Evolutionary conservation across 805 yeast genomes (phyloP).

Genomic region (Wickerhamiella galacta): DNA sequence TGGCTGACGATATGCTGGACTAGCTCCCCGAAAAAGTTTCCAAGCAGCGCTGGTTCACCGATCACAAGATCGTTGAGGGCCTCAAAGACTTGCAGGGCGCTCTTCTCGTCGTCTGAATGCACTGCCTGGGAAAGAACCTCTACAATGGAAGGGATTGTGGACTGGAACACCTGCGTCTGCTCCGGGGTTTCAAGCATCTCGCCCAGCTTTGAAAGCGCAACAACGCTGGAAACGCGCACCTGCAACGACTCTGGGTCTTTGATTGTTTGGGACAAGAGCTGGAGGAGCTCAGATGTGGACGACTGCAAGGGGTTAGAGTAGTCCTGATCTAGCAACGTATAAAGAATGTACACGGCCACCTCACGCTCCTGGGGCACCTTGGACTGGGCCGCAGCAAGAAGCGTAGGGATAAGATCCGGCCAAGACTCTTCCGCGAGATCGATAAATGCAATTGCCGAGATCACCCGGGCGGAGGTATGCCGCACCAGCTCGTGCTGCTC

Average conservation of each 20-base stretch:
- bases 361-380: conserved; percentile 47
- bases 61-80: conserved; percentile 66
- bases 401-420: conserved; percentile 57
- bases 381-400: conserved; percentile 51
- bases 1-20: conserved; percentile 52
- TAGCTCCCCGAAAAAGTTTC: conserved; percentile 53
- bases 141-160: conserved; percentile 64
- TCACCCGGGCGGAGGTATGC: conserved; percentile 78
- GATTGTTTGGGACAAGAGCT: conserved; percentile 53
- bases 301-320: conserved; percentile 11
- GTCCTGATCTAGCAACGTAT: conserved; percentile 40
- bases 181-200: conserved; percentile 34
- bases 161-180: conserved; percentile 32
- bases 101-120: conserved; percentile 49
- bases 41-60: conserved; percentile 62
- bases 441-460: conserved; percentile 65
- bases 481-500: conserved; percentile 53
- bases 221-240: conserved; percentile 67
- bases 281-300: conserved; percentile 44
- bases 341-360: conserved; percentile 65
- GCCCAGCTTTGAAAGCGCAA: conserved; percentile 45
- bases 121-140: conserved; percentile 63
- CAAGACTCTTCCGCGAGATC: conserved; percentile 58
- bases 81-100: conserved; percentile 62
- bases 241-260: conserved; percentile 43